Base-by-base conservation (phyloP, 2,329 filamentous ascomycete species). In the Trichoderma koningiopsis region DNA sequence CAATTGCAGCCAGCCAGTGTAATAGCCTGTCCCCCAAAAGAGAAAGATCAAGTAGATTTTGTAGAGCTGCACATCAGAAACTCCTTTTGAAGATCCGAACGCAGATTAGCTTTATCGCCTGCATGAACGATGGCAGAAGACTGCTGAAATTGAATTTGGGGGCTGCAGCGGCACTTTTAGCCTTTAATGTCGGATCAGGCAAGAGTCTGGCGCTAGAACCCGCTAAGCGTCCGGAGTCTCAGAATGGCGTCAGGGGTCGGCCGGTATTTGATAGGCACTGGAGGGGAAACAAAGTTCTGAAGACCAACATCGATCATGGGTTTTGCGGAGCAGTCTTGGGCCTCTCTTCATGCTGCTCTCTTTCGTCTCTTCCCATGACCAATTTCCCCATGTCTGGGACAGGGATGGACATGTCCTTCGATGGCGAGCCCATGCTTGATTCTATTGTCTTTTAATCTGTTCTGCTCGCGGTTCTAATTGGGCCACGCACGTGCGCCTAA, bases 271-370 rank as follows among this genome's bases (percentile, higher is more conserved):
- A 37, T 37, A 40, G 29, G 40, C 53, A 27, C 52, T 49, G 62
- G 53, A 57, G 52, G 62, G 53, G 55, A 53, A 65, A 49, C 52
- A 65, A 57, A 47, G 37, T 43, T 53, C 24, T 64, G 61, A 53
- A 31, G 47, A 37, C 19, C 43, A 35, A 22, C 43, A 47, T 47
- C 37, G 16, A 43, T 43, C 60, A 63, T 37, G 60, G 52, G 13
- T 22, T 22, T n/a, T 19, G 27, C 40, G 22, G 52, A n/a, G 49
- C 43, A 33, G 47, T 31, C 31, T 56, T 40, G 37, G 27, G 31
- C 43, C 33, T 22, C 19, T 22, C 40, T 43, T 19, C 40, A 43
- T 43, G 40, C 40, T 19, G 16, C 40, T 43, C n/a, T 43, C 40
- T n/a, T n/a, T n/a, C 8, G 6, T 27, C 7, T 24, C 35, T 31